Conservation (phyloP, 345 rosid genomes). For the Carallia pectinifolia region DNA sequence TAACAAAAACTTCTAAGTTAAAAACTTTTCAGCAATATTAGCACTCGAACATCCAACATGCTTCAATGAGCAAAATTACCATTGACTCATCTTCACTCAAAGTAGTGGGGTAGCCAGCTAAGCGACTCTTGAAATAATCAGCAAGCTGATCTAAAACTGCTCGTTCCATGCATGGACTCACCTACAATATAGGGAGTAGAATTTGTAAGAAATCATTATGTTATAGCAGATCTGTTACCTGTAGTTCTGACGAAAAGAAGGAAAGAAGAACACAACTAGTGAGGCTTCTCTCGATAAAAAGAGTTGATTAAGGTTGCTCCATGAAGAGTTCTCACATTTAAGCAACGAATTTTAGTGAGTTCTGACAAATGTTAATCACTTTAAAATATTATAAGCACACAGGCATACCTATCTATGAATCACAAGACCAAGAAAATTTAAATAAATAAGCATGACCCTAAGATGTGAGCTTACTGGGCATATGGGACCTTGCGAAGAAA, state of each 20-base stretch:
- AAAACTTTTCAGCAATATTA: slow-evolving; percentile 4
- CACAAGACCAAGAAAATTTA: neutral
- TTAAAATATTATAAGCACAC: no score
- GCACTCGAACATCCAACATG: slow-evolving; percentile 1
- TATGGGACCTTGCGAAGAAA: slow-evolving; percentile 94
- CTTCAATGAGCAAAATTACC: slow-evolving; percentile 35
- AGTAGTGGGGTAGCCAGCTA: slow-evolving; percentile 82
- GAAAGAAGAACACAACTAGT: neutral
- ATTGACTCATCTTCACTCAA: slow-evolving; percentile 68
- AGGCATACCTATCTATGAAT: neutral
- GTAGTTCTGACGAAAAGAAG: neutral
- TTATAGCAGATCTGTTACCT: neutral
- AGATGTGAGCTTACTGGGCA: slow-evolving; percentile 62
- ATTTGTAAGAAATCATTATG: slow-evolving; percentile 6
- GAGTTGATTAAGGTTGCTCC: neutral
- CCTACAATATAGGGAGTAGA: no score
- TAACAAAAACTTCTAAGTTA: slow-evolving; percentile 6
- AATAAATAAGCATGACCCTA: neutral
- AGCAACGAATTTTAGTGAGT: neutral
- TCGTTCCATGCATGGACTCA: slow-evolving; percentile 44
- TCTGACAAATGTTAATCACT: no score
- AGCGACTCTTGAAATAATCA: slow-evolving; percentile 65
- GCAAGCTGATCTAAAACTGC: slow-evolving; percentile 86
- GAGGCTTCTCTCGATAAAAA: slow-evolving; percentile 2
- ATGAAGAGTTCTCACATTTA: slow-evolving; percentile 7